Base-by-base conservation (phyloP, 2,329 filamentous ascomycete genomes). In the Epichloe hybrida region DNA sequence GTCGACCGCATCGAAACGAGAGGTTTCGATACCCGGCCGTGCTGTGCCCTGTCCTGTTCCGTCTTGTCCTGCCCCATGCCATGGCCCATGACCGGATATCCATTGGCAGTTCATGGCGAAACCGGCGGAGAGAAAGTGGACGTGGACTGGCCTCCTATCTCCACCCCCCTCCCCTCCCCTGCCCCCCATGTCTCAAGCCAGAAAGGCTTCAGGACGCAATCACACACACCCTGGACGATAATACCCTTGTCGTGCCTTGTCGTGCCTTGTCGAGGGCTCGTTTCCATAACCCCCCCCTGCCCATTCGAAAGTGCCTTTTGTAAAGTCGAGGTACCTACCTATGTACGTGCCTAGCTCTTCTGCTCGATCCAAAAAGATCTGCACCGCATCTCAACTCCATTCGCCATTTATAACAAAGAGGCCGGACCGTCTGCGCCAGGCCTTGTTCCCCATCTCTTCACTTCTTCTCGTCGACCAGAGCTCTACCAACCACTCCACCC, bases 361-460 rank as follows among this genome's bases (percentile, higher is more conserved):
- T 50, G 48, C 46, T 42, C 34, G 13, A 44, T 51, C 15, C 44
- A 40, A 48, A 44, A 45, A 40, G 50, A 54, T 54, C 50, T 54
- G 49, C 53, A 52, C 50, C 50, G 41, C 53, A 48, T 56, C 21
- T 56, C 52, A 48, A 41, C 38, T 46, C 51, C 52, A 55, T 50
- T 50, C 52, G 46, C 54, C 51, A 55, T 54, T 56, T 51, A 56
- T 55, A 56, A 57, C 51, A 52, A 54, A 49, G 50, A 54, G 52
- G 54, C 50, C 54, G 53, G 56, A 46, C 54, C 57, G 53, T 55
- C 56, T 56, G 42, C 51, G 40, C 46, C 52, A 52, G 44, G 27
- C 31, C 37, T 39, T 31, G 23, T 46, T 54, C 50, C 51, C 42
- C 48, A 31, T 35, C 50, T 47, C 50, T 31, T 39, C 40, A n/a